phyloP scores from a whole-genome alignment of 352 stramenopile species.

The Pythium chondricola region DNA sequence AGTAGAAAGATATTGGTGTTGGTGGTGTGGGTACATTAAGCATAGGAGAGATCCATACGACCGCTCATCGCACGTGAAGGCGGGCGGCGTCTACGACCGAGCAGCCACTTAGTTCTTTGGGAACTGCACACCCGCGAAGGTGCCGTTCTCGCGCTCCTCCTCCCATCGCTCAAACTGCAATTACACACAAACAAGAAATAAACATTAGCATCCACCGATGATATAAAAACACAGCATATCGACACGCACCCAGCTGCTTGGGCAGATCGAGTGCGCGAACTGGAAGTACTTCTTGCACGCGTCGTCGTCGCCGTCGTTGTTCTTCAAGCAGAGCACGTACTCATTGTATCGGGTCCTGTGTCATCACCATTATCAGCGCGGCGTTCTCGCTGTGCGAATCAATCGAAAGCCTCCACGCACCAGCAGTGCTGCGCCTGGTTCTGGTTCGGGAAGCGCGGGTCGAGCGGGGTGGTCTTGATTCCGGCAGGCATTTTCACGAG shows the following conservation, averaged over 20 bases:
- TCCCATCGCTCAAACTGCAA: constrained; percentile 71
- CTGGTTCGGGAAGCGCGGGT: constrained; percentile 83
- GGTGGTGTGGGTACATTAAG: too few species aligned
- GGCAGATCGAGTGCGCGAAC: constrained; percentile 69
- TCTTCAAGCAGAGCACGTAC: constrained; percentile 95
- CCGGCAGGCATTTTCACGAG: constrained; percentile 41
- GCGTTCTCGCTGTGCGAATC: too few species aligned
- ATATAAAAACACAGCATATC: neutral
- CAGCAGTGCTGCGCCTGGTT: constrained; percentile 88
- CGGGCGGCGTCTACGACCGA: too few species aligned
- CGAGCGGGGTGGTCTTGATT: constrained; percentile 81
- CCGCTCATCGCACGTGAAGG: too few species aligned
- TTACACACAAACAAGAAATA: neutral
- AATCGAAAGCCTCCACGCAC: constrained; percentile 15
- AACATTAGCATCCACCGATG: neutral
- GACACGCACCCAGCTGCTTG: constrained; percentile 65
- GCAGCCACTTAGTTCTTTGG: constrained; percentile 42
- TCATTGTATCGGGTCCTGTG: constrained; percentile 94
- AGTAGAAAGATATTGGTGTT: too few species aligned
- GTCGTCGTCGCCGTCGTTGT: constrained; percentile 92
- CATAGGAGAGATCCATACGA: too few species aligned
- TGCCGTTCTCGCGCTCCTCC: constrained; percentile 75
- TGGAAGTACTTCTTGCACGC: constrained; percentile 80
- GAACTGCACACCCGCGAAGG: constrained; percentile 79
- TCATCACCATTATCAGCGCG: neutral